These are phyloP conservation scores for Metschnikowia rubicola DNA, from an alignment of 805 yeast species.

Conservation along the genomic window DNA sequence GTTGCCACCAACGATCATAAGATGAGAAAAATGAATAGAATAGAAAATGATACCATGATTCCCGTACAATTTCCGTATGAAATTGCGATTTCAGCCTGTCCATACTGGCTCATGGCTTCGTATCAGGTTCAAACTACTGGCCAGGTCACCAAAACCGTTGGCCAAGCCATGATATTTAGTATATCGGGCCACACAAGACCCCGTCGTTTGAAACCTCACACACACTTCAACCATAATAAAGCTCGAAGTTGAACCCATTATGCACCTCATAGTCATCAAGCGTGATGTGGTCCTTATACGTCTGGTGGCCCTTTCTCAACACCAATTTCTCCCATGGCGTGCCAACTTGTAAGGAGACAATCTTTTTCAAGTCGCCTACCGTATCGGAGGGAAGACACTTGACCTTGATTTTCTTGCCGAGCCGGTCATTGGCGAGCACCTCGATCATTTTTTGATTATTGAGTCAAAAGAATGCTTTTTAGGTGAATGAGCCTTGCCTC, in stretches of 20 bases:
- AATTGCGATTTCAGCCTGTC: no score
- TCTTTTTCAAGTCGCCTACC: constrained; percentile 84
- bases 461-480: no score
- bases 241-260: constrained; percentile 81
- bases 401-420: constrained; percentile 84
- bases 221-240: constrained; percentile 56
- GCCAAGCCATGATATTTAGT: no score
- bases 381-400: constrained; percentile 85
- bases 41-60: no score
- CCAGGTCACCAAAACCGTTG: no score
- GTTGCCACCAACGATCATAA: no score
- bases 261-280: constrained; percentile 94
- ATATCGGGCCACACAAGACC: no score
- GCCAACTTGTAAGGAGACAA: constrained; percentile 80
- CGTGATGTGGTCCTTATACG: constrained; percentile 84
- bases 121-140: no score
- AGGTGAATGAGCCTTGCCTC: no score
- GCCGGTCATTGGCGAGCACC: constrained; percentile 47
- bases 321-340: constrained; percentile 62
- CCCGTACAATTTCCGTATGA: no score
- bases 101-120: no score
- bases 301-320: constrained; percentile 80
- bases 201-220: background rate
- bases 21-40: no score
- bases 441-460: constrained; percentile 32